Evolutionary conservation across 176 grass and related monocot genomes (phyloP).

Genomic region (Poa pratensis): DNA sequence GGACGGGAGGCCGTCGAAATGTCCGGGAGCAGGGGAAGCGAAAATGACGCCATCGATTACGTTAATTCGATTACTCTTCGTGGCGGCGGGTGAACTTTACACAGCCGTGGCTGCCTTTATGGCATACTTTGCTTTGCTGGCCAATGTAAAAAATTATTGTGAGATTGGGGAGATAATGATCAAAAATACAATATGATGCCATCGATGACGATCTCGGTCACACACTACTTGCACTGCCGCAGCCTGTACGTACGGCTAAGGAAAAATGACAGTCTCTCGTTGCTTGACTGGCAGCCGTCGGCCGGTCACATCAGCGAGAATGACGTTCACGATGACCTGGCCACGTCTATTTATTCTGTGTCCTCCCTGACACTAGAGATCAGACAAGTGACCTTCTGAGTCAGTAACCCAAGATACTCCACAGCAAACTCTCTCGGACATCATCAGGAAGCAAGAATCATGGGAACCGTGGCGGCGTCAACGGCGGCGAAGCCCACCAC

Average conservation of each 20-base stretch:
- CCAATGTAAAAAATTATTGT: neutral
- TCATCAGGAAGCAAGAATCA: no score
- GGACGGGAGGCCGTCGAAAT: no score
- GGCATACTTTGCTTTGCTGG: no score
- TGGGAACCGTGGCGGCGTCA: no score
- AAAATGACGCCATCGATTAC: neutral
- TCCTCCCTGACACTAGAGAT: neutral
- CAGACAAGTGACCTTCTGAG: neutral
- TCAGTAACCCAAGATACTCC: neutral
- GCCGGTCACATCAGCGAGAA: neutral
- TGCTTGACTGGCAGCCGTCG: neutral
- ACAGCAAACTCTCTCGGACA: no score
- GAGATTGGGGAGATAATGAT: neutral
- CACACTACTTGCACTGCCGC: neutral
- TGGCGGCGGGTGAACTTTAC: neutral
- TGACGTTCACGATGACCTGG: neutral
- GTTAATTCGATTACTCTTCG: neutral
- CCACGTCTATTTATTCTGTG: neutral
- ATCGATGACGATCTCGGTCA: slow-evolving; percentile 11
- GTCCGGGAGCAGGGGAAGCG: no score
- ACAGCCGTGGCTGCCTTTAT: neutral
- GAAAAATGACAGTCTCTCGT: neutral
- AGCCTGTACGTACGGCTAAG: neutral
- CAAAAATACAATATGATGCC: neutral
- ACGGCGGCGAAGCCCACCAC: neutral